These are phyloP conservation scores for Paspalum notatum DNA, from an alignment of 176 grass and related monocot species.

Conservation along the genomic window DNA sequence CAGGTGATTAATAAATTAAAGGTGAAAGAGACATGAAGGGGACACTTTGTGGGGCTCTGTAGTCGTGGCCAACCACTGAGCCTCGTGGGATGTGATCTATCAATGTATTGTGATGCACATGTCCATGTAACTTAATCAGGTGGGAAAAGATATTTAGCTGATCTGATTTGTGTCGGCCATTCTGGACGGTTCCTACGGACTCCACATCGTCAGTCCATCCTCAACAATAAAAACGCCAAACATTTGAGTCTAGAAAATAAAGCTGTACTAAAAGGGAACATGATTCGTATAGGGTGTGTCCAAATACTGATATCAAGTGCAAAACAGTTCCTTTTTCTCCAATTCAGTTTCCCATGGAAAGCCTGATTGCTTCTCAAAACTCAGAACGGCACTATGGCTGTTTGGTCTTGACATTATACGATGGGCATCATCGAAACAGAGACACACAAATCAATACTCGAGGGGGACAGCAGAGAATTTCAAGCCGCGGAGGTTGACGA, in stretches of 20 bases:
- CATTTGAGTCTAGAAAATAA: slow-evolving; percentile 37
- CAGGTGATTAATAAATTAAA: slow-evolving; percentile 57
- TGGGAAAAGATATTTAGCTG: slow-evolving; percentile 44
- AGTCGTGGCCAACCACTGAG: slow-evolving; percentile 40
- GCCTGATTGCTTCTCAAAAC: slow-evolving; percentile 17
- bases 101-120: slow-evolving; percentile 54
- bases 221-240: slow-evolving; percentile 35
- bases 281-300: slow-evolving; percentile 23
- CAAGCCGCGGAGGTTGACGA: not conserved
- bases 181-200: slow-evolving; percentile 50
- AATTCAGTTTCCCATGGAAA: not conserved
- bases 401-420: slow-evolving; percentile 25
- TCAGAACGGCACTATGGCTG: not conserved
- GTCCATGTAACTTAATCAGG: slow-evolving; percentile 46
- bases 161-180: slow-evolving; percentile 55
- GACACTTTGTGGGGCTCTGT: slow-evolving; percentile 46
- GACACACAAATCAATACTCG: too few species aligned
- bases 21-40: slow-evolving; percentile 45
- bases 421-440: too few species aligned
- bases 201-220: slow-evolving; percentile 25
- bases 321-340: not conserved
- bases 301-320: slow-evolving; percentile 2
- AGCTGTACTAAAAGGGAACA: slow-evolving; percentile 21
- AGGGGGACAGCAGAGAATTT: not conserved
- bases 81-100: slow-evolving; percentile 43